Evolutionary conservation across 169 alveolate genomes (phyloP).

Genomic region (Plasmodium falciparum): DNA sequence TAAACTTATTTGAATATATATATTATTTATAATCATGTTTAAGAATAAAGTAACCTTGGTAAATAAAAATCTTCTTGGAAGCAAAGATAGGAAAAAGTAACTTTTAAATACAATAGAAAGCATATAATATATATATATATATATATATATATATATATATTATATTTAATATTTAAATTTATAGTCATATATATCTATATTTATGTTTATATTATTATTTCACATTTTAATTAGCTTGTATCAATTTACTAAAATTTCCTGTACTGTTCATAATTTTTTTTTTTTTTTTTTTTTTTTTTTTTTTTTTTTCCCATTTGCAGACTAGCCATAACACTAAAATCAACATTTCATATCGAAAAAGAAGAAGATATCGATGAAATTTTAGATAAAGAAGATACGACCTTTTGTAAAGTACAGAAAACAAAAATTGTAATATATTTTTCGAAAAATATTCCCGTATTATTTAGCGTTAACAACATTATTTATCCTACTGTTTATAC

Average conservation of each 20-base stretch:
- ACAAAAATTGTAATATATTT: slow-evolving; percentile 40
- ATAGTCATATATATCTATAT: neutral
- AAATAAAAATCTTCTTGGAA: slow-evolving; percentile 65
- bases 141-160: slow-evolving; percentile 7
- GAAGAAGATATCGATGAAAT: slow-evolving; percentile 60
- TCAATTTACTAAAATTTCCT: neutral
- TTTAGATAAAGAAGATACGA: slow-evolving; percentile 47
- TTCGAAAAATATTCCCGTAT: slow-evolving; percentile 61
- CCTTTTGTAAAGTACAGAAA: slow-evolving; percentile 56
- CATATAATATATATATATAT: neutral
- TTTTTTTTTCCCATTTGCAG: slow-evolving; percentile 4
- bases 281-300: slow-evolving; percentile 8
- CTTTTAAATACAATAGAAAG: neutral
- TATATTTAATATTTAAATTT: neutral
- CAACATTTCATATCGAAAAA: slow-evolving; percentile 37
- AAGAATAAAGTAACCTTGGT: slow-evolving; percentile 39
- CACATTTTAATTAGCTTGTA: neutral
- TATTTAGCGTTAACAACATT: slow-evolving; percentile 18
- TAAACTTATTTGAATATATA: neutral
- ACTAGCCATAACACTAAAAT: slow-evolving; percentile 26
- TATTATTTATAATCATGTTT: slow-evolving; percentile 29
- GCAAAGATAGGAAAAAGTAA: slow-evolving; percentile 73
- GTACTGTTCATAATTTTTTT: slow-evolving; percentile 2
- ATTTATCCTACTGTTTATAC: slow-evolving; percentile 76
- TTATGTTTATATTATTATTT: neutral